Evolutionary conservation across 306 rosid species (phyloP), one percentile per base, ranked within the genome.

Genomic region (Prunus salicina): DNA sequence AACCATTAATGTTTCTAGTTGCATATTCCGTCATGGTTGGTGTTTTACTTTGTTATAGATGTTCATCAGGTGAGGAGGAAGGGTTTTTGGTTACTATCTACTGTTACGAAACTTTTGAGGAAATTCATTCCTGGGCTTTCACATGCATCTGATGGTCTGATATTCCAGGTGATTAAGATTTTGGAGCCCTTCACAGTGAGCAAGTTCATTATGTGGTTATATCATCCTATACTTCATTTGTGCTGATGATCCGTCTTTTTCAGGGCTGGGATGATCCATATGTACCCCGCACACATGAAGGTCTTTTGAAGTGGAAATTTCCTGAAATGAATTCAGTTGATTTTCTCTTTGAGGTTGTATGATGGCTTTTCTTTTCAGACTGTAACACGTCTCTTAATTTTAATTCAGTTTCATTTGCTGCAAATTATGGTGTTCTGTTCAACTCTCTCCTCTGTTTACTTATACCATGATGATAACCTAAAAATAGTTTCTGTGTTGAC

Each of bases 201-300:
- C 45, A 38, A 38, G 9, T 28, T 55, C 20, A 24, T 58, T 58
- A 10, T 58, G 18, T 58, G 64, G 30, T 22, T 58, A 58, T 24
- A 25, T 55, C 0, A 13, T n/a, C 11, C 20, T 55, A n/a, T 38
- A 38, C 43, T 38, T 38, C 43, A 38, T 6, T 38, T 25, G 19
- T 25, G 58, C 62, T 61, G 47, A 61, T 7, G 15, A 60, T 73
- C 32, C 14, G 13, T 46, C 41, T 24, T 38, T 72, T 20, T 73
- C 60, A 73, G 98, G 98, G 98, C 22, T 93, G 98, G 98, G 97
- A 93, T 56, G 98, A 93, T 88, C 94, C 98, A 56, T 91, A 93
- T 83, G 74, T 86, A 81, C 94, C 97, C 30, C 93, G 97, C 53
- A 93, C 98, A 15, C 98, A 93, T 85, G 96, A 90, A 89, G 98